Evolutionary conservation across 2,329 filamentous ascomycete species (phyloP).

Genomic region (Chaetomiaceae sp.): DNA sequence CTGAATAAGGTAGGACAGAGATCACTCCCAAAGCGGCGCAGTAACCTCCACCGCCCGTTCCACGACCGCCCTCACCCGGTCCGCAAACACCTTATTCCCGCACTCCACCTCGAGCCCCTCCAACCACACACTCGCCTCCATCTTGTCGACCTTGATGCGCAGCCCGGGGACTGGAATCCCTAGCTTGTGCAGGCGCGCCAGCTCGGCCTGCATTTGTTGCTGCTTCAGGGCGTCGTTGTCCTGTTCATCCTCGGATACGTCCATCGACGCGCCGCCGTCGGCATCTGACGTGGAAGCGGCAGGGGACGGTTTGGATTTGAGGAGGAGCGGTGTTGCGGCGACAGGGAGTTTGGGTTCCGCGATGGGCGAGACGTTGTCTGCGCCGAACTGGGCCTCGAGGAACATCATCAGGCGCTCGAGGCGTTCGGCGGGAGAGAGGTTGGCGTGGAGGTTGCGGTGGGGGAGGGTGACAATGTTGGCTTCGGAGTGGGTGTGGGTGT

Average conservation of each 20-base stretch:
- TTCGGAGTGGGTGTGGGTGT: conserved; percentile 46
- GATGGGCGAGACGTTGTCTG: conserved; percentile 75
- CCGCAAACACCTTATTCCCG: conserved; percentile 68
- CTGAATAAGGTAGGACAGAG: no score
- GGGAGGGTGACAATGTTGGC: conserved; percentile 32
- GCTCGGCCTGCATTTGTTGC: conserved; percentile 59
- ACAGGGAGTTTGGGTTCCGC: conserved; percentile 52
- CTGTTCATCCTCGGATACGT: conserved; percentile 32
- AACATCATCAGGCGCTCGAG: conserved; percentile 89
- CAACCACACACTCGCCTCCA: conserved; percentile 83
- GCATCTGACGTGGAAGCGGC: neutral
- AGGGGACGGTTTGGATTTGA: neutral
- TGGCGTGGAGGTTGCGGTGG: conserved; percentile 66
- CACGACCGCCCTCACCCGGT: conserved; percentile 82
- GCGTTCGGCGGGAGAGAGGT: conserved; percentile 67
- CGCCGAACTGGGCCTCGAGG: conserved; percentile 92
- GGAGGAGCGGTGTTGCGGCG: neutral
- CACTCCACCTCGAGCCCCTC: conserved; percentile 91
- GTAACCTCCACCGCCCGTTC: conserved; percentile 87
- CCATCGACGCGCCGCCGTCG: conserved; percentile 35
- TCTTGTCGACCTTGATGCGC: conserved; percentile 81
- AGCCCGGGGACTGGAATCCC: conserved; percentile 91
- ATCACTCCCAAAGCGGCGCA: conserved; percentile 66
- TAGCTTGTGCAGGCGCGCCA: conserved; percentile 72
- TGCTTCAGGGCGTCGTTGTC: conserved; percentile 33